These are phyloP conservation scores for Leucosporidium yakuticum DNA, from an alignment of 768 basidiomycete genomes.

Conservation along the genomic window DNA sequence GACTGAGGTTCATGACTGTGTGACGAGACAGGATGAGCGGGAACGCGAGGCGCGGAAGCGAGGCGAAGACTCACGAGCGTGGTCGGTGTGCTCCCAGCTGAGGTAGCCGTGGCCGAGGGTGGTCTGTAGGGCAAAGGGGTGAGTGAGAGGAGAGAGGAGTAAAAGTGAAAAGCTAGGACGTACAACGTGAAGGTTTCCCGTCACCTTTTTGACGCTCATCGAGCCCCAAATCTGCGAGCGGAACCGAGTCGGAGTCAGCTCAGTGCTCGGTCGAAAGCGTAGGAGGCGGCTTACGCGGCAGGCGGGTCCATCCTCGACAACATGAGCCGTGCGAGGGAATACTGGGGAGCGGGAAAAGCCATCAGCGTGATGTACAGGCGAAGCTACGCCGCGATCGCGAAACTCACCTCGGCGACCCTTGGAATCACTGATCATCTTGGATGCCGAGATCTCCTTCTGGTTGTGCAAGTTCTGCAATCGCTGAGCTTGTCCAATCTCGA, in stretches of 20 bases:
- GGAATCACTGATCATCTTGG: slow-evolving; percentile 22
- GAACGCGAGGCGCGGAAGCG: neutral
- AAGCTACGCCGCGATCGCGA: no score
- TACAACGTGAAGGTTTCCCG: slow-evolving; percentile 79
- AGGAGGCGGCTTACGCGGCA: slow-evolving; percentile 51
- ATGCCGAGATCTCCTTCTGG: slow-evolving; percentile 5
- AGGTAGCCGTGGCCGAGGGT: slow-evolving; percentile 91
- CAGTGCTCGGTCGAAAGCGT: no score
- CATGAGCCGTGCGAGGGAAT: slow-evolving; percentile 69
- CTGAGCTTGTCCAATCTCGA: slow-evolving; percentile 75
- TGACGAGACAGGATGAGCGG: neutral
- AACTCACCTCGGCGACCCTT: slow-evolving; percentile 23
- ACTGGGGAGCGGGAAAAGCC: neutral
- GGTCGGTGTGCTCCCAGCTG: slow-evolving; percentile 78
- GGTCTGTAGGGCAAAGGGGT: slow-evolving; percentile 51
- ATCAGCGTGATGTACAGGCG: no score
- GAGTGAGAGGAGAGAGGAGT: no score
- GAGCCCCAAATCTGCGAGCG: slow-evolving; percentile 68
- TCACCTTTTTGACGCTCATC: slow-evolving; percentile 78
- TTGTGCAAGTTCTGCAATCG: slow-evolving; percentile 50
- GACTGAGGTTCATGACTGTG: slow-evolving; percentile 89
- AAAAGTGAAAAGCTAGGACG: neutral
- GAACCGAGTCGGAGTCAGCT: neutral
- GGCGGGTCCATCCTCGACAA: slow-evolving; percentile 61
- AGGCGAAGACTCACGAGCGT: slow-evolving; percentile 60